Evolutionary conservation across 2,329 filamentous ascomycete genomes (phyloP).

Genomic region (Botrytis medusae): DNA sequence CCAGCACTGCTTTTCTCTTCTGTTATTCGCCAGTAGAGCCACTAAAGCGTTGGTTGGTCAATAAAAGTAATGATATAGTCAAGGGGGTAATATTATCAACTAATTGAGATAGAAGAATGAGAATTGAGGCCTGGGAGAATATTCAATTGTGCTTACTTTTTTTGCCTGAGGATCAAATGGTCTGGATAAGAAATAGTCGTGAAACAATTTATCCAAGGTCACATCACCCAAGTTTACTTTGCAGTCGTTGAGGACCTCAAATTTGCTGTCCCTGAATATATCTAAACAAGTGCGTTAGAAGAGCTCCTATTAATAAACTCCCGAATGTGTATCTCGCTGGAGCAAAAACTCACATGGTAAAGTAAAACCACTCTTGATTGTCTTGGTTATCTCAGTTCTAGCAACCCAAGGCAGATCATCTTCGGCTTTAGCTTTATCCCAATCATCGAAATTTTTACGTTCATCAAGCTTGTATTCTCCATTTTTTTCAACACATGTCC

Average conservation of each 20-base stretch:
- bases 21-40: background rate
- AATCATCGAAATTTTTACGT: background rate
- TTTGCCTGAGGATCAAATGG: background rate
- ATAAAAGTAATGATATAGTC: background rate
- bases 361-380: background rate
- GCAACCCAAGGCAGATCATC: background rate
- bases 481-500: background rate
- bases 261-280: background rate
- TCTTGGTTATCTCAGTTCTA: background rate
- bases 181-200: background rate
- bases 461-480: background rate
- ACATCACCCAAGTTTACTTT: background rate
- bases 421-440: background rate
- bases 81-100: background rate
- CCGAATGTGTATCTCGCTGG: background rate
- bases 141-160: background rate
- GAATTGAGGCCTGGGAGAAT: background rate
- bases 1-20: background rate
- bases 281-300: background rate
- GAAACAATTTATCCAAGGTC: background rate
- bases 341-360: background rate
- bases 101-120: background rate
- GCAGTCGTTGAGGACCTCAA: background rate
- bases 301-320: background rate
- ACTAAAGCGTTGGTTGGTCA: background rate